phyloP scores from a whole-genome alignment of 1,284 basidiomycete genomes.

The Cutaneotrichosporon dermatis region DNA sequence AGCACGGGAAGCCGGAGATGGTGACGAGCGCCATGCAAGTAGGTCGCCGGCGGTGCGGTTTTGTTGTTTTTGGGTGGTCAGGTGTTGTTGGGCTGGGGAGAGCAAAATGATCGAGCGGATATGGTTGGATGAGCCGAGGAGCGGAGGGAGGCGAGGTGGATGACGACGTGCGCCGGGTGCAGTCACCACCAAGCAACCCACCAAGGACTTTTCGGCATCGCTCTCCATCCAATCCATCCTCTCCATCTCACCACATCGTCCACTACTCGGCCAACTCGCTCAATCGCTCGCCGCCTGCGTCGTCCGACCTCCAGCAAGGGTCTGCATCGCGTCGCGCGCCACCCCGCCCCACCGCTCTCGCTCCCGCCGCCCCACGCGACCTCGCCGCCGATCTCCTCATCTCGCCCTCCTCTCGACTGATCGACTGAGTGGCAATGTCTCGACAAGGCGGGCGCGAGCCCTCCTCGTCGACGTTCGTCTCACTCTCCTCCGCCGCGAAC shows the following conservation, averaged over 20 bases:
- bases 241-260: too few relatives aligned
- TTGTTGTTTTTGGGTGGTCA: not conserved
- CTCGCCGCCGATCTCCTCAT: not conserved
- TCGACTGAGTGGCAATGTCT: not conserved
- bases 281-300: too few relatives aligned
- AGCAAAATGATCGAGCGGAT: too few relatives aligned
- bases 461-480: constrained; percentile 20
- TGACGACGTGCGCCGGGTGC: too few relatives aligned
- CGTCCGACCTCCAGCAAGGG: too few relatives aligned
- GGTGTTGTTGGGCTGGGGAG: not conserved
- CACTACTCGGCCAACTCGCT: too few relatives aligned
- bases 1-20: constrained; percentile 81
- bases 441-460: not conserved
- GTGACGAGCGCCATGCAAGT: constrained; percentile 85
- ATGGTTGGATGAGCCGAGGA: too few relatives aligned
- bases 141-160: too few relatives aligned
- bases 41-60: not conserved
- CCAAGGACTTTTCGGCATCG: too few relatives aligned
- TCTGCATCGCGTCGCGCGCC: too few relatives aligned
- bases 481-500: constrained; percentile 24
- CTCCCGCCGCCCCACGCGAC: not conserved
- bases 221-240: too few relatives aligned
- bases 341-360: not conserved
- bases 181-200: not conserved
- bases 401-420: too few relatives aligned